Percentiles rank a stretch among this genome's conserved stretches.
Evolutionary conservation across 2,329 filamentous ascomycete genomes (phyloP).

Genomic region (Polytolypa hystricis): DNA sequence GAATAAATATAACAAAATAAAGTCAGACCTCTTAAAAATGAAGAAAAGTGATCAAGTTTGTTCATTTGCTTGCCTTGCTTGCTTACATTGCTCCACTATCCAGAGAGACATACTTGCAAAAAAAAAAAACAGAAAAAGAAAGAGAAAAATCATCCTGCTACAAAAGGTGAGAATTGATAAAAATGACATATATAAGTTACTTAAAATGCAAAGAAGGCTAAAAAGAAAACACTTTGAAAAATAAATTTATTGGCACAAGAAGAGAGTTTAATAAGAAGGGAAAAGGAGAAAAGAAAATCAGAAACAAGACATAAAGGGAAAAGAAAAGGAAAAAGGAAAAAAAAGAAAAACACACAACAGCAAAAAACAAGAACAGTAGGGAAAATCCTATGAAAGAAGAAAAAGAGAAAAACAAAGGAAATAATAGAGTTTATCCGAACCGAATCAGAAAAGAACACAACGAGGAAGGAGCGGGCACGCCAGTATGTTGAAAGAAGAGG

Average conservation of each 20-base stretch:
- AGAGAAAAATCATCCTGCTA: slow-evolving; percentile 11
- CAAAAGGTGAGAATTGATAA: slow-evolving; percentile 2
- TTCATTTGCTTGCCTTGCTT: too few relatives aligned
- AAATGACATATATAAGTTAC: background rate
- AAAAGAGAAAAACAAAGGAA: background rate
- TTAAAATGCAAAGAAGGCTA: slow-evolving; percentile 8
- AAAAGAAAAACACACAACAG: background rate
- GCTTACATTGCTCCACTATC: too few relatives aligned
- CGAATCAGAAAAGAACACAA: too few relatives aligned
- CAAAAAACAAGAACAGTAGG: background rate
- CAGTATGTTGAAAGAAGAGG: too few relatives aligned
- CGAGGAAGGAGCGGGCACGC: background rate
- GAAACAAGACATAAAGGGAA: slow-evolving; percentile 5
- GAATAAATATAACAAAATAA: too few relatives aligned
- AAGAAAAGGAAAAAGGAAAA: background rate
- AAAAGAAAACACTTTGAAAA: slow-evolving; percentile 3
- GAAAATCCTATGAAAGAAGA: background rate
- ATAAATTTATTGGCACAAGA: slow-evolving; percentile 7
- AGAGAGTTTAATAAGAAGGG: slow-evolving; percentile 1
- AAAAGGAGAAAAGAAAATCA: slow-evolving; percentile 2
- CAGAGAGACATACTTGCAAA: too few relatives aligned
- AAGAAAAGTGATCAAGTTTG: too few relatives aligned
- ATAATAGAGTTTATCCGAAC: too few relatives aligned
- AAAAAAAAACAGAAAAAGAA: background rate
- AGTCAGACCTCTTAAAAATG: too few relatives aligned